Evolutionary conservation across 371 early-diverging fungal species (phyloP).

Genomic region (Apophysomyces elegans): DNA sequence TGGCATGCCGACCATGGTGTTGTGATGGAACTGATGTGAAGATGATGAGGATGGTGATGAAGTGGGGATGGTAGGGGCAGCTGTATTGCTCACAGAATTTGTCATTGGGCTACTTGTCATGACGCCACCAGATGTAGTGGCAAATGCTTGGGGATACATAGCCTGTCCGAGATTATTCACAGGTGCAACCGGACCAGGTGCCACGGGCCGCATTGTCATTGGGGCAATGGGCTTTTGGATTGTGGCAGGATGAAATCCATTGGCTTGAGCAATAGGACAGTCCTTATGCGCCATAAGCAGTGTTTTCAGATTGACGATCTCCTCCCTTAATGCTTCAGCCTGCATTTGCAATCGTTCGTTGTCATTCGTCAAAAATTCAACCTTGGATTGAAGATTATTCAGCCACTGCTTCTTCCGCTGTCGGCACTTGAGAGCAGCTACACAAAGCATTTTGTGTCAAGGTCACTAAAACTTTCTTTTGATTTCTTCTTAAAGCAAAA

Average conservation of each 20-base stretch:
- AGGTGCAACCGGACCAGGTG: constrained; percentile 14
- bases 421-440: constrained; percentile 89
- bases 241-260: constrained; percentile 50
- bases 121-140: constrained; percentile 5
- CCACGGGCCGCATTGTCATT: constrained; percentile 24
- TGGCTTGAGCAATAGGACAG: constrained; percentile 74
- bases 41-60: constrained; percentile 6
- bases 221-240: constrained; percentile 31
- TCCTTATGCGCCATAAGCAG: constrained; percentile 78
- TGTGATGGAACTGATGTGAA: constrained; percentile 10
- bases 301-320: constrained; percentile 75
- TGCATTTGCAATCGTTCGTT: constrained; percentile 76
- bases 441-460: not conserved
- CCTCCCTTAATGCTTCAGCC: constrained; percentile 69
- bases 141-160: constrained; percentile 15
- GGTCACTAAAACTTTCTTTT: not conserved
- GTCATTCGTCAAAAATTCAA: constrained; percentile 72
- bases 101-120: constrained; percentile 10
- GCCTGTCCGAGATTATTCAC: not conserved
- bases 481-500: not conserved
- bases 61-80: not conserved
- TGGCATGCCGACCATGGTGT: constrained; percentile 16
- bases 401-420: constrained; percentile 91
- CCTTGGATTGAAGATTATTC: constrained; percentile 75
- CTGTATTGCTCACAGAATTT: not conserved